Evolutionary conservation across 2,329 filamentous ascomycete genomes (phyloP), one percentile per base, ranked within the genome.

Genomic region (Colletotrichum sp.): DNA sequence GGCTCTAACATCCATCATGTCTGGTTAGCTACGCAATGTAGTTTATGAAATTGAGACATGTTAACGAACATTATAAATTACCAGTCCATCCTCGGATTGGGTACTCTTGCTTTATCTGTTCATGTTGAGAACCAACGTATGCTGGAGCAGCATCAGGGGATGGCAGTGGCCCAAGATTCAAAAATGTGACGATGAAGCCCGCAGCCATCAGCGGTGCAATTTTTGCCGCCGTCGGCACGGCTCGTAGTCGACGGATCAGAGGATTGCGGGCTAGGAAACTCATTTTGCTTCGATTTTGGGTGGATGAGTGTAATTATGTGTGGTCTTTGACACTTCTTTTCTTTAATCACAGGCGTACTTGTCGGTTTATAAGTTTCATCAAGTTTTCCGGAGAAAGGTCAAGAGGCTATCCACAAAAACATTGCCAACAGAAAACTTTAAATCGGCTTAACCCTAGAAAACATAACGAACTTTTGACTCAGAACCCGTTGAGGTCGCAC

Each of bases 21-120:
- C 1, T 24, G 13, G 7, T 58, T 28, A 18, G 13, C 24, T 18
- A 0, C 55, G 55, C 21, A 2, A 13, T 52, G 0, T 52, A 21
- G 43, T 7, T n/a, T 13, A 28, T 0, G 6, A 26, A 56, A 24
- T 24, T 24, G 21, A 24, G 10, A 38, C 36, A 58, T 18, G 4
- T 28, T n/a, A 18, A 58, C 55, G 4, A 7, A 58, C 55, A 18
- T 28, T 28, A 58, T 1, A 58, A 18, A 5, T 28, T 58, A 0
- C 55, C 55, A 28, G 55, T 58, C 55, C 55, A 58, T 28, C 55
- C 55, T 58, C 14, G 13, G 4, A 18, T 18, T 8, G 55, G 55
- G 16, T 28, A 58, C 13, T 28, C 55, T 28, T 26, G 13, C 24
- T 58, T 28, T 9, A 5, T 21, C 10, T 58, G 26, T 14, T 3